Conservation (phyloP, 495 filamentous ascomycete species). For the Aspergillus leporis region DNA sequence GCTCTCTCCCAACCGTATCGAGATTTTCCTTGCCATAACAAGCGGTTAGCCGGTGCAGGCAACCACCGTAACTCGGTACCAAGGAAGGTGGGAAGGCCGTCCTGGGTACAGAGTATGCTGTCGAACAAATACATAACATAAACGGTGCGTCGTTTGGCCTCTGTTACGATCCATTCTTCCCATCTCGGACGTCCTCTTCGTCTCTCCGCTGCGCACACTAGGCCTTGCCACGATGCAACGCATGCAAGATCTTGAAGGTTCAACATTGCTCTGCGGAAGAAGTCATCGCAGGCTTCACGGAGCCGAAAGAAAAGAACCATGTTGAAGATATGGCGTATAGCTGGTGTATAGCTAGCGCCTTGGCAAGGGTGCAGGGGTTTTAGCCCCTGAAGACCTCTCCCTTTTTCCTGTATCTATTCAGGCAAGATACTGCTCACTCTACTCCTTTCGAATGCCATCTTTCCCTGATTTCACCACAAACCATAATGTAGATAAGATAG, state of each 20-base stretch:
- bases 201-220: conserved; percentile 44
- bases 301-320: conserved; percentile 46
- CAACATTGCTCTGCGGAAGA: conserved; percentile 44
- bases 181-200: conserved; percentile 39
- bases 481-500: conserved; percentile 48
- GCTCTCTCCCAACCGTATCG: conserved; percentile 40
- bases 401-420: no score
- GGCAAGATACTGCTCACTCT: no score
- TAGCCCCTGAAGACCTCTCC: no score
- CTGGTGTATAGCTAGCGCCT: no score
- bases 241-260: conserved; percentile 48
- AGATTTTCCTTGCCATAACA: conserved; percentile 35
- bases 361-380: no score
- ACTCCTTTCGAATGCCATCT: no score
- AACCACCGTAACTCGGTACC: conserved; percentile 43
- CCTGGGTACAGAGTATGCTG: conserved; percentile 40
- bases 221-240: conserved; percentile 32
- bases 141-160: conserved; percentile 46
- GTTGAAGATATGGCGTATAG: no score
- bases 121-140: conserved; percentile 53
- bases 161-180: conserved; percentile 51
- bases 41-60: conserved; percentile 35
- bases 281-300: conserved; percentile 19
- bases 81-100: conserved; percentile 46
- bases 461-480: no score